These are phyloP conservation scores for Cryptosporidium felis DNA, from an alignment of 169 alveolate genomes.

Conservation along the genomic window DNA sequence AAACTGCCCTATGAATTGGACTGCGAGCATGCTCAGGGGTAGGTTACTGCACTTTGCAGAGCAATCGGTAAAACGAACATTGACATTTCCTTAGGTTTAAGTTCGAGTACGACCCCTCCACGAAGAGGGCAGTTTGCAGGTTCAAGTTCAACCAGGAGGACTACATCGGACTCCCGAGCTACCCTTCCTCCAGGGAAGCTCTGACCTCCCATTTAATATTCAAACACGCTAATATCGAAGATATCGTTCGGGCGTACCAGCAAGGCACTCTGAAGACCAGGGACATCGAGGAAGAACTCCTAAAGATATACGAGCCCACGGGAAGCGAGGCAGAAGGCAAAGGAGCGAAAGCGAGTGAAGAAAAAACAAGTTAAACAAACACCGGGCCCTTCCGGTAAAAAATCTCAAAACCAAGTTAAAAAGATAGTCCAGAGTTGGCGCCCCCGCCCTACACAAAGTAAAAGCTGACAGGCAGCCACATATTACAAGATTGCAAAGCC, in stretches of 20 bases:
- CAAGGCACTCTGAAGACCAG: slow-evolving; percentile 34
- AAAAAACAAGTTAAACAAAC: too few relatives aligned
- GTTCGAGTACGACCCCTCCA: slow-evolving; percentile 49
- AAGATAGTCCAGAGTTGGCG: too few relatives aligned
- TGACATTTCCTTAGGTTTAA: neutral
- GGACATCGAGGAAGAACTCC: slow-evolving; percentile 26
- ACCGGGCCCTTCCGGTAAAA: too few relatives aligned
- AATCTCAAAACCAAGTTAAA: too few relatives aligned
- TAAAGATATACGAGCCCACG: slow-evolving; percentile 2
- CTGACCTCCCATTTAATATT: slow-evolving; percentile 56
- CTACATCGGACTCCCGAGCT: slow-evolving; percentile 64
- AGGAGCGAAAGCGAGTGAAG: neutral
- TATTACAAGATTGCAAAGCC: too few relatives aligned
- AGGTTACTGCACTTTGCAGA: neutral
- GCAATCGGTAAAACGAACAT: neutral
- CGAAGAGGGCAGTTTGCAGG: slow-evolving; percentile 41
- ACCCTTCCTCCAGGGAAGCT: slow-evolving; percentile 68
- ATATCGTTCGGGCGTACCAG: slow-evolving; percentile 62
- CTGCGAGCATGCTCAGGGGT: slow-evolving; percentile 70
- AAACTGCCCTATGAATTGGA: slow-evolving; percentile 57
- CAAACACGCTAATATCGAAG: slow-evolving; percentile 49
- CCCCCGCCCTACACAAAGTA: too few relatives aligned
- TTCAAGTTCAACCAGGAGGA: slow-evolving; percentile 31
- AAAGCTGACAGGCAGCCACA: too few relatives aligned
- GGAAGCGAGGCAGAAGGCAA: neutral